Evolutionary conservation across 352 stramenopile species (phyloP).

Genomic region (Chrysophaeum taylorii): DNA sequence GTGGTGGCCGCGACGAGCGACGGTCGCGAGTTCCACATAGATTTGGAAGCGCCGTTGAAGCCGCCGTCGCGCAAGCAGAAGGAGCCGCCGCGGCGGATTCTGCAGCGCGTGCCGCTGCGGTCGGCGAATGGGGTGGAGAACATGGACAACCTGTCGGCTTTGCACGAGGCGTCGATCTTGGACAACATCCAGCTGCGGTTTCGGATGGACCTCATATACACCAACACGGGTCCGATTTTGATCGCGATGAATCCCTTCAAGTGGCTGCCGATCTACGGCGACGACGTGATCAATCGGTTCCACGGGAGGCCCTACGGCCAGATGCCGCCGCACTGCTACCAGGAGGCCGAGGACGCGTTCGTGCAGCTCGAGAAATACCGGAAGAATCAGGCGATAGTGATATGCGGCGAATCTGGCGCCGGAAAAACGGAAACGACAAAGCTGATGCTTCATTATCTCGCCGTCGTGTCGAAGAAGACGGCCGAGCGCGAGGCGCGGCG

Average conservation of each 20-base stretch:
- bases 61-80: conserved; percentile 12
- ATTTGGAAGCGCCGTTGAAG: neutral
- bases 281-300: conserved; percentile 44
- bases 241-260: conserved; percentile 68
- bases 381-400: conserved; percentile 69
- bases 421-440: conserved; percentile 82
- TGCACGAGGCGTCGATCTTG: conserved; percentile 10
- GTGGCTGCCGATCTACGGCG: conserved; percentile 45
- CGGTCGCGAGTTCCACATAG: neutral
- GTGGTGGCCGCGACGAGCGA: neutral
- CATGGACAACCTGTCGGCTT: conserved; percentile 9
- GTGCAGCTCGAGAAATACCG: neutral
- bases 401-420: conserved; percentile 70
- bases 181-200: conserved; percentile 15
- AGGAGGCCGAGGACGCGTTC: conserved; percentile 40
- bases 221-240: conserved; percentile 54
- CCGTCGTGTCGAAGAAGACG: conserved; percentile 13
- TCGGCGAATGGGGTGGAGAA: neutral
- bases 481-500: neutral
- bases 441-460: conserved; percentile 73
- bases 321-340: conserved; percentile 49
- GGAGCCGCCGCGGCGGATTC: conserved; percentile 1
- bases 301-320: neutral
- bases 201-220: conserved; percentile 52
- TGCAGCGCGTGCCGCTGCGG: conserved; percentile 11